phyloP scores from a whole-genome alignment of 768 basidiomycete genomes.

The Boletus subcaerulescens region DNA sequence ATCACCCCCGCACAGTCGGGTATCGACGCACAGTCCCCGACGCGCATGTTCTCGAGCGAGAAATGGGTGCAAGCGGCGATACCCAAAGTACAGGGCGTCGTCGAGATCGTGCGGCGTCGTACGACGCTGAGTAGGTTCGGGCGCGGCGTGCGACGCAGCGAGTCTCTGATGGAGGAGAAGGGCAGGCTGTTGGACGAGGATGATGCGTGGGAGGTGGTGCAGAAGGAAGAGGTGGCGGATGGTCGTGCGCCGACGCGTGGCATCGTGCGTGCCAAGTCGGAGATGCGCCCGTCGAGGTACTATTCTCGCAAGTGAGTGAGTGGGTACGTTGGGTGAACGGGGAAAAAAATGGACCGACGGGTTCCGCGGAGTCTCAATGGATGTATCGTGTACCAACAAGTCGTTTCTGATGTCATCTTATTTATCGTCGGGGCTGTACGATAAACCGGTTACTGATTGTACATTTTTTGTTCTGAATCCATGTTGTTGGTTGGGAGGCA shows the following conservation, averaged over 20 bases:
- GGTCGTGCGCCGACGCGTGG: neutral
- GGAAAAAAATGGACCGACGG: neutral
- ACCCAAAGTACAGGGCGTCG: conserved; percentile 41
- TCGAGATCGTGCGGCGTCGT: conserved; percentile 26
- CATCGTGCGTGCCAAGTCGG: conserved; percentile 25
- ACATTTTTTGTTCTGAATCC: neutral
- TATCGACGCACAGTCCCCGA: conserved; percentile 16
- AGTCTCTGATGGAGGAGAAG: conserved; percentile 19
- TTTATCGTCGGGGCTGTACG: conserved; percentile 7
- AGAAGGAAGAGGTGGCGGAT: conserved; percentile 4
- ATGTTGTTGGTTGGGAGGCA: too few species aligned
- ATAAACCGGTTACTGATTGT: neutral
- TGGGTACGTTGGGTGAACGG: too few species aligned
- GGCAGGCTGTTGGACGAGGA: conserved; percentile 17
- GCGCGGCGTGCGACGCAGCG: conserved; percentile 8
- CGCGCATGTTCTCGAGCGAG: conserved; percentile 23
- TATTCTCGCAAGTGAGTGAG: conserved; percentile 13
- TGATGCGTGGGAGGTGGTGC: conserved; percentile 14
- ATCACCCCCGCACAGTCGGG: conserved; percentile 37
- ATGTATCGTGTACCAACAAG: neutral
- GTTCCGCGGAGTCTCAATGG: neutral
- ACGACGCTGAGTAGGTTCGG: conserved; percentile 10
- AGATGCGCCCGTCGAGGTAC: conserved; percentile 22
- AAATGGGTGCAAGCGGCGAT: conserved; percentile 34
- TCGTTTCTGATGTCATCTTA: neutral